phyloP scores from a whole-genome alignment of 2,329 filamentous ascomycete species.

The Arthrobotrys entomopaga region DNA sequence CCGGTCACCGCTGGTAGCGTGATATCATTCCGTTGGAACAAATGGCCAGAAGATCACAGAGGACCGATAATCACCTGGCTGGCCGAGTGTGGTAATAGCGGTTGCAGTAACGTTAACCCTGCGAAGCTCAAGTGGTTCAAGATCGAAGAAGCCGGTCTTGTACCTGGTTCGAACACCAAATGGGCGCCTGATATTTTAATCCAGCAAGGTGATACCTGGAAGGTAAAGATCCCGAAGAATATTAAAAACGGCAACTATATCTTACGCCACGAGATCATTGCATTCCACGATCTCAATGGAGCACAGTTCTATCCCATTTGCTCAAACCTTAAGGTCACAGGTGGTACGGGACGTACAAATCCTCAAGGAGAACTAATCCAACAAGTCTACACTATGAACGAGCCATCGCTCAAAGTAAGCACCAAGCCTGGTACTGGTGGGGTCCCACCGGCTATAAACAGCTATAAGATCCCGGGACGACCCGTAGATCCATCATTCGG shows the following conservation, averaged over 20 bases:
- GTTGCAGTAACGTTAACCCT: background rate
- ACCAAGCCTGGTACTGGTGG: background rate
- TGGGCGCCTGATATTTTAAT: background rate
- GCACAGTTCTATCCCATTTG: constrained; percentile 63
- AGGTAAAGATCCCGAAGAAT: background rate
- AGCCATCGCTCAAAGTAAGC: background rate
- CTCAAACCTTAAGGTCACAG: constrained; percentile 65
- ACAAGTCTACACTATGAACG: background rate
- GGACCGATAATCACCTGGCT: constrained; percentile 3
- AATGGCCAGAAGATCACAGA: constrained; percentile 2
- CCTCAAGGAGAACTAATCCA: constrained; percentile 46
- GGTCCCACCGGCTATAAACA: background rate
- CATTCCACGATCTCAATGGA: background rate
- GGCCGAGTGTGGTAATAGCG: background rate
- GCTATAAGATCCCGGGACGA: background rate
- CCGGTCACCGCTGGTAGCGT: background rate
- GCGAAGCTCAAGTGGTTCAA: constrained; percentile 5
- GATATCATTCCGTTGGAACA: background rate
- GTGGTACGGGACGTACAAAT: constrained; percentile 61
- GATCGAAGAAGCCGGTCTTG: background rate
- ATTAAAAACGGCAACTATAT: constrained; percentile 2
- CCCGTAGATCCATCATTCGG: background rate
- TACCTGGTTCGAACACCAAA: background rate
- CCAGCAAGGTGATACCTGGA: background rate
- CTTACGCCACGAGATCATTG: background rate